Evolutionary conservation across 1,284 basidiomycete species (phyloP), one percentile per base, ranked within the genome.

Genomic region (Anthracocystis panici-leucophaei): DNA sequence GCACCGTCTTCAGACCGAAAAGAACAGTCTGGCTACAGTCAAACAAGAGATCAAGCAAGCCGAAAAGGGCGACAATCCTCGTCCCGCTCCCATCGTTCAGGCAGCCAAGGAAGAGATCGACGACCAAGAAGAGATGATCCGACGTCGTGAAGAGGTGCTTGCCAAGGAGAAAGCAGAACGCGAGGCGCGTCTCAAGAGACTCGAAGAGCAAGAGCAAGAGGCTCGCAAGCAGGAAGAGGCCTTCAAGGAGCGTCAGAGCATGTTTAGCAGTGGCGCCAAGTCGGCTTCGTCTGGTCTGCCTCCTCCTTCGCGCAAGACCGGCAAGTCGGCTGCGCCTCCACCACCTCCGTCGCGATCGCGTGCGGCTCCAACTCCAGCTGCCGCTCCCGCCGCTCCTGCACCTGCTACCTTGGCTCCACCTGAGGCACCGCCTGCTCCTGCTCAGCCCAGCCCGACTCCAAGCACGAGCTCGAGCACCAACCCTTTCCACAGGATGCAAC

Each of bases 131-230:
- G 77, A 80, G 25, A 75, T 83, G 79, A 65, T 83, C 21, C 68
- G 76, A 20, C 70, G 80, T 52, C 73, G 81, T 1, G 81, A 82
- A 58, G 77, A 82, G 44, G 80, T 81, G 2, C 75, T 82, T 9
- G 74, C 77, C 33, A 82, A 80, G 65, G 80, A 82, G 65, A 83
- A 81, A 55, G 79, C 67, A 0, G 79, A 81, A 23, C 76, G 81
- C 23, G 60, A 72, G 48, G 81, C 79, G 35, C 72, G 81, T 16
- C 71, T 83, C 41, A 69, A 57, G 46, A 71, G 65, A 49, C 67
- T 83, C 40, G 80, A 83, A 58, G 79, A 82, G 69, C 80, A 82
- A 42, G 81, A 83, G 58, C 76, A 72, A 44, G 81, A 83, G 35
- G 79, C 79, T 23, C 59, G 69, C 35, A 57, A 58, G 41, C 79